Conservation (phyloP, 345 rosid genomes). For the Eucalyptus decipiens region DNA sequence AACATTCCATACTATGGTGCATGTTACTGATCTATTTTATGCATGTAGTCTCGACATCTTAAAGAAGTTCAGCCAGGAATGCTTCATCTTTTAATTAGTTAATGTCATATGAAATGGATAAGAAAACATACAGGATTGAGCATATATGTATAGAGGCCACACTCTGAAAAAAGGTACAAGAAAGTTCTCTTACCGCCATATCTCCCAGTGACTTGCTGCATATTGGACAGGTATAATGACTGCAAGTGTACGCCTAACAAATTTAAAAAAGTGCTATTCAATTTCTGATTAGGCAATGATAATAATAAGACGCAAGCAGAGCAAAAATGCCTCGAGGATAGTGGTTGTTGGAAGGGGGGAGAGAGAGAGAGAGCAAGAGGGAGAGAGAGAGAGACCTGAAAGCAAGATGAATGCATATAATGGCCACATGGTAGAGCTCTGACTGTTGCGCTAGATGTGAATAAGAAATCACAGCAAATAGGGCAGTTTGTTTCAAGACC, state of each 20-base stretch:
- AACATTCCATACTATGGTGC: not conserved
- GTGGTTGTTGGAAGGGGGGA: not conserved
- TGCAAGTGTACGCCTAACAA: constrained; percentile 82
- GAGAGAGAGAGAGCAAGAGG: not conserved
- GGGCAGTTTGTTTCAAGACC: constrained; percentile 85
- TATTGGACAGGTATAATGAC: constrained; percentile 87
- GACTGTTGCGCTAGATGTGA: constrained; percentile 75
- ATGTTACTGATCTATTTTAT: not conserved
- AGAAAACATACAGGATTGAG: not conserved
- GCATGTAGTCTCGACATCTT: not conserved
- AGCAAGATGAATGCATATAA: constrained; percentile 88
- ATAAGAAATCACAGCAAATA: constrained; percentile 78
- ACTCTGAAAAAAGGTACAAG: not conserved
- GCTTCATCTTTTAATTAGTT: not conserved
- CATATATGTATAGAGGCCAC: not conserved
- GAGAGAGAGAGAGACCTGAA: constrained; percentile 47
- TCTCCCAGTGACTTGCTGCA: constrained; percentile 95
- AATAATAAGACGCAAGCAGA: not conserved
- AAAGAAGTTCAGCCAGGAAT: not conserved
- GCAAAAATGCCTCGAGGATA: not conserved
- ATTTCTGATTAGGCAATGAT: not conserved
- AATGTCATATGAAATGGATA: not conserved
- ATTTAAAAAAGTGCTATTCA: not conserved
- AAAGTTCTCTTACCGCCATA: constrained; percentile 60
- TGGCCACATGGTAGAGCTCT: constrained; percentile 94